Percentiles rank a stretch among this genome's conserved stretches.
Evolutionary conservation across 2,329 filamentous ascomycete genomes (phyloP).

Genomic region (Neospermospora avenae): DNA sequence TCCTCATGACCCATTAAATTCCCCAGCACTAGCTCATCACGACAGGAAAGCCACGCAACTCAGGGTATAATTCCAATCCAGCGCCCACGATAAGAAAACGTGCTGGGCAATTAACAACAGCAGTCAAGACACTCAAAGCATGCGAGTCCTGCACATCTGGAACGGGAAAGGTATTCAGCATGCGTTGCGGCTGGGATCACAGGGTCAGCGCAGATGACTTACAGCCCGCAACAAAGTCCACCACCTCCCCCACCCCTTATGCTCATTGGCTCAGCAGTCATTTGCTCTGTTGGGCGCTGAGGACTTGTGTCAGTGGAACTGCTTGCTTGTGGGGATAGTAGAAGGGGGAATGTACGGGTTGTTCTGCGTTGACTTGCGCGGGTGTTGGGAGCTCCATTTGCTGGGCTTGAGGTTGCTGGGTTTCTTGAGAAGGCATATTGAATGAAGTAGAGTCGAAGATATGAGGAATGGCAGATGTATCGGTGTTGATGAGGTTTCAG

Average conservation of each 20-base stretch:
- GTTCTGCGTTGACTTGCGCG: constrained; percentile 21
- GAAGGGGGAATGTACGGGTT: constrained; percentile 27
- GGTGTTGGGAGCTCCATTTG: constrained; percentile 28
- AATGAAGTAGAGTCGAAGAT: background rate
- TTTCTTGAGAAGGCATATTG: constrained; percentile 34
- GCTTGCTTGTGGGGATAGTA: constrained; percentile 11
- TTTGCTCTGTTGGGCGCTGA: constrained; percentile 29
- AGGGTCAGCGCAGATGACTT: constrained; percentile 13
- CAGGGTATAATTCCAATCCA: constrained; percentile 17
- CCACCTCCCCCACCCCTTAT: constrained; percentile 30
- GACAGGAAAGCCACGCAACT: constrained; percentile 1
- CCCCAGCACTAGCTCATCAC: background rate
- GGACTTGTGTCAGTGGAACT: constrained; percentile 27
- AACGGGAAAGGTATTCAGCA: constrained; percentile 2
- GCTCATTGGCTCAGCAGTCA: constrained; percentile 29
- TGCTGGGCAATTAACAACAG: constrained; percentile 27
- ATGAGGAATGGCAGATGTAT: background rate
- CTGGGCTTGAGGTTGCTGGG: constrained; percentile 30
- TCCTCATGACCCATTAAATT: background rate
- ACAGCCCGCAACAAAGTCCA: constrained; percentile 32
- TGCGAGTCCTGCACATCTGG: constrained; percentile 31
- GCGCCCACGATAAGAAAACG: background rate
- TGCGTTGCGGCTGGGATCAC: background rate
- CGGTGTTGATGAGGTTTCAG: background rate
- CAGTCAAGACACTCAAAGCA: constrained; percentile 34